Conservation (phyloP, 352 stramenopile species). For the Phytophthora capsici region DNA sequence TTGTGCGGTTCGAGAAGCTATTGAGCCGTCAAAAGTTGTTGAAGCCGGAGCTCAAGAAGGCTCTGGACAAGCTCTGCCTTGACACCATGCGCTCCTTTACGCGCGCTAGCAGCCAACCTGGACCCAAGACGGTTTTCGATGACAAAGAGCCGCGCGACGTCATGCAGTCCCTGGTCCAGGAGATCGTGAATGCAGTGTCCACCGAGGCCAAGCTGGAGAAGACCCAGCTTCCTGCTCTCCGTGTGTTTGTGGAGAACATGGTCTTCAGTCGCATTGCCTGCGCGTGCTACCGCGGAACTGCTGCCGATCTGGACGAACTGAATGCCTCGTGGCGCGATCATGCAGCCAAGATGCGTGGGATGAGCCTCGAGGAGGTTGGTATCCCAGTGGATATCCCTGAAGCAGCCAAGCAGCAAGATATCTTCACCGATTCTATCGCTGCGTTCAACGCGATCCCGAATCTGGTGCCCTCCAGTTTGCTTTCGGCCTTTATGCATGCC, state of each 20-base stretch:
- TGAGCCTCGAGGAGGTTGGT: constrained; percentile 63
- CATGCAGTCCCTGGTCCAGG: constrained; percentile 72
- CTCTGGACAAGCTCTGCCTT: constrained; percentile 66
- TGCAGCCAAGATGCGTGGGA: constrained; percentile 42
- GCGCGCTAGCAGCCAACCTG: constrained; percentile 25
- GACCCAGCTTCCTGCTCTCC: constrained; percentile 33
- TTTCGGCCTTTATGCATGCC: constrained; percentile 64
- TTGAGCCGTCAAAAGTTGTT: constrained; percentile 63
- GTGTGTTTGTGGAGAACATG: constrained; percentile 77
- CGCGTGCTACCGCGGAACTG: constrained; percentile 62
- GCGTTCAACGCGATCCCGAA: constrained; percentile 75
- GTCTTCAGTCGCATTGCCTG: constrained; percentile 72
- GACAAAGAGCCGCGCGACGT: constrained; percentile 62
- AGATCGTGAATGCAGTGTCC: constrained; percentile 64
- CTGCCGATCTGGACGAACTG: constrained; percentile 70
- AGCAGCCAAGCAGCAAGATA: constrained; percentile 23
- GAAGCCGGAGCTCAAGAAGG: constrained; percentile 65
- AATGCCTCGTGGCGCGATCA: constrained; percentile 73
- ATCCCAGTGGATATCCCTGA: constrained; percentile 49
- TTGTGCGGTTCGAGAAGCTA: constrained; percentile 79
- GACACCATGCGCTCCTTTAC: constrained; percentile 71
- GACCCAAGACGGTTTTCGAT: constrained; percentile 50
- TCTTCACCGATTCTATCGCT: constrained; percentile 66
- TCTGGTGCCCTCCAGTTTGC: constrained; percentile 72
- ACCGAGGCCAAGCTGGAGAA: constrained; percentile 44